phyloP scores from a whole-genome alignment of 31 red algal species.

The Endocladia muricata region DNA sequence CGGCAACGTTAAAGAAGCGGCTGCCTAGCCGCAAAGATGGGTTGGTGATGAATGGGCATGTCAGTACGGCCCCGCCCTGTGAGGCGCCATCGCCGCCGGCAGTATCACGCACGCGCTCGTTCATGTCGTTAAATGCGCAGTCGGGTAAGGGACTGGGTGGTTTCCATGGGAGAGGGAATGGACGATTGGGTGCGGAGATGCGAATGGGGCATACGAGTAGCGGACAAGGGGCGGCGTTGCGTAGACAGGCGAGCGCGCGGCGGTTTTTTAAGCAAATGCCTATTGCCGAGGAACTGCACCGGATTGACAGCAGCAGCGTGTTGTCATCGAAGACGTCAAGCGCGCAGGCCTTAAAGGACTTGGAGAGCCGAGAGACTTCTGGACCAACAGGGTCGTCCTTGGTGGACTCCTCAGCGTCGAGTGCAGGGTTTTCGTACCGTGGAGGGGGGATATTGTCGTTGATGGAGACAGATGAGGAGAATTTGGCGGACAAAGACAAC shows the following conservation, averaged over 20 bases:
- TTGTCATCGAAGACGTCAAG: slow-evolving; percentile 20
- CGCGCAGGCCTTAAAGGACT: slow-evolving; percentile 6
- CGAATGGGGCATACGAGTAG: background rate
- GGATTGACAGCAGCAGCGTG: slow-evolving; percentile 25
- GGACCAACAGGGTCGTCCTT: slow-evolving; percentile 7
- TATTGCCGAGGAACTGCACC: slow-evolving; percentile 30
- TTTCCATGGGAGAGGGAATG: too few species aligned
- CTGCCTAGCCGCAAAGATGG: slow-evolving; percentile 6
- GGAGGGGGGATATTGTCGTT: too few species aligned
- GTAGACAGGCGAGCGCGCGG: background rate
- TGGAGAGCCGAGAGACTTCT: slow-evolving; percentile 1
- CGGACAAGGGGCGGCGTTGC: background rate
- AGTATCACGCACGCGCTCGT: background rate
- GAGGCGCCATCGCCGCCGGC: background rate
- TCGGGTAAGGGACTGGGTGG: background rate
- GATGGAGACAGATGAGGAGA: background rate
- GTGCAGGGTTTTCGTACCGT: too few species aligned
- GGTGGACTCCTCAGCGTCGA: too few species aligned
- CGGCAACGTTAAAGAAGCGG: slow-evolving; percentile 48
- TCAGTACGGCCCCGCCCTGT: background rate
- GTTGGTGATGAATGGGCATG: background rate
- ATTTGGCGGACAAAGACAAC: slow-evolving; percentile 34
- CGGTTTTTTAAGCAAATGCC: slow-evolving; percentile 31
- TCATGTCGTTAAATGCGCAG: background rate
- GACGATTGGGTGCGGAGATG: background rate